A percentile compares a stretch with the other conserved stretches of the same genome.
Conservation (phyloP, 306 rosid species). For the Trifolium subterraneum region DNA sequence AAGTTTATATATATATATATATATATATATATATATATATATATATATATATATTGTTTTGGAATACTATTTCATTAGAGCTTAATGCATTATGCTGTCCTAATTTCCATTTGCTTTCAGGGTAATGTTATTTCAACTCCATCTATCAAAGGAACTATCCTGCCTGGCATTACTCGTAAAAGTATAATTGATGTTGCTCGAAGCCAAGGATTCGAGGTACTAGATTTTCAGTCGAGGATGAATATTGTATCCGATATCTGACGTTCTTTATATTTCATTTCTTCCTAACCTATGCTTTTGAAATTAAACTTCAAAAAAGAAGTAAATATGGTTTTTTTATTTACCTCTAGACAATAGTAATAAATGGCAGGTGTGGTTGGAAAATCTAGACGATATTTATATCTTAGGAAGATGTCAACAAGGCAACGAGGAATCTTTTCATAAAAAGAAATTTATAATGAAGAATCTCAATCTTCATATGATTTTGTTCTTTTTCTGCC, state of each 20-base stretch:
- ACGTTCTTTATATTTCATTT: constrained; percentile 19
- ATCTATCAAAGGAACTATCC: constrained; percentile 85
- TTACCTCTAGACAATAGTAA: neutral
- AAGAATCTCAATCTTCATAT: neutral
- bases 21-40: no score
- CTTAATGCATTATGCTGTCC: constrained; percentile 14
- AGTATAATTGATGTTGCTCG: constrained; percentile 93
- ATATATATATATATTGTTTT: neutral
- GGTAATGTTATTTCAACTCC: constrained; percentile 83
- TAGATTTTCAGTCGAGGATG: constrained; percentile 34
- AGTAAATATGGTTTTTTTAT: constrained; percentile 12
- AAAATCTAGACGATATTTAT: constrained; percentile 26
- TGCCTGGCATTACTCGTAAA: constrained; percentile 97
- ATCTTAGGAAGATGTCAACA: neutral
- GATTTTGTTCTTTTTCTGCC: constrained; percentile 25
- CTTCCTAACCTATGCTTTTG: neutral
- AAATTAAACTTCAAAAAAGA: constrained; percentile 4
- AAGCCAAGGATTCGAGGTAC: constrained; percentile 90
- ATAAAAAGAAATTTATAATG: neutral
- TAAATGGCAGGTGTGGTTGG: constrained; percentile 11
- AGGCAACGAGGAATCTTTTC: constrained; percentile 5
- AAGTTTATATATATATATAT: no score
- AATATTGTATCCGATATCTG: constrained; percentile 30
- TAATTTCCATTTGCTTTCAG: constrained; percentile 50
- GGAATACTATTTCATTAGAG: constrained; percentile 17